These are phyloP conservation scores for Epichloe coenophiala DNA, from an alignment of 2,329 filamentous ascomycete species.

Conservation along the genomic window DNA sequence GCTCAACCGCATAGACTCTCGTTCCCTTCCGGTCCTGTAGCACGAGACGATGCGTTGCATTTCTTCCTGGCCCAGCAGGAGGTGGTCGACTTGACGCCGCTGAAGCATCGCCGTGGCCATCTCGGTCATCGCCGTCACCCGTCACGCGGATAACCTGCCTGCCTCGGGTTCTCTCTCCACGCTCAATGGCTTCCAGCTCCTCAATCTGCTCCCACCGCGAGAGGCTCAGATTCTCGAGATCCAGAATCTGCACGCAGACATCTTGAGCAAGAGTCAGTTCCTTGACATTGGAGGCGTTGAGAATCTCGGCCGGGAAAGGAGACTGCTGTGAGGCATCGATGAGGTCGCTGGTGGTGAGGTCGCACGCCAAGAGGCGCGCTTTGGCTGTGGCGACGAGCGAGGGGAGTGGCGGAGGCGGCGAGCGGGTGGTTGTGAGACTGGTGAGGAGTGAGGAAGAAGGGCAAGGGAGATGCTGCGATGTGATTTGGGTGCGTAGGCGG, in stretches of 20 bases:
- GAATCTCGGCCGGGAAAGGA: slow-evolving; percentile 39
- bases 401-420: slow-evolving; percentile 46
- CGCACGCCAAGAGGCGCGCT: slow-evolving; percentile 64
- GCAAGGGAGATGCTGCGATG: slow-evolving; percentile 39
- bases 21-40: slow-evolving; percentile 67
- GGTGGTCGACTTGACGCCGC: neutral
- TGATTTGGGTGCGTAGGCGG: slow-evolving; percentile 28
- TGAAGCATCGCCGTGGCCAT: neutral
- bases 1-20: slow-evolving; percentile 59
- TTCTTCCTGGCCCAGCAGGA: slow-evolving; percentile 11
- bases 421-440: slow-evolving; percentile 43
- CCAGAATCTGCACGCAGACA: slow-evolving; percentile 68
- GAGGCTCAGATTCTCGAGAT: slow-evolving; percentile 68
- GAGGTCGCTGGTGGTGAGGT: slow-evolving; percentile 47
- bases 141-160: slow-evolving; percentile 67
- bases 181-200: slow-evolving; percentile 57
- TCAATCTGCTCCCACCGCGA: slow-evolving; percentile 83
- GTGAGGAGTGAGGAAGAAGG: slow-evolving; percentile 47
- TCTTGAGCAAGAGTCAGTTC: slow-evolving; percentile 45
- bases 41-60: slow-evolving; percentile 63
- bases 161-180: slow-evolving; percentile 62
- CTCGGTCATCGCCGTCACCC: slow-evolving; percentile 12
- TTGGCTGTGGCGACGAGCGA: slow-evolving; percentile 68
- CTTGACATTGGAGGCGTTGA: slow-evolving; percentile 34
- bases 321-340: slow-evolving; percentile 27